Percentiles rank a stretch among this genome's conserved stretches.
Evolutionary conservation across 805 yeast genomes (phyloP).

Genomic region (Suhomyces vadensis): DNA sequence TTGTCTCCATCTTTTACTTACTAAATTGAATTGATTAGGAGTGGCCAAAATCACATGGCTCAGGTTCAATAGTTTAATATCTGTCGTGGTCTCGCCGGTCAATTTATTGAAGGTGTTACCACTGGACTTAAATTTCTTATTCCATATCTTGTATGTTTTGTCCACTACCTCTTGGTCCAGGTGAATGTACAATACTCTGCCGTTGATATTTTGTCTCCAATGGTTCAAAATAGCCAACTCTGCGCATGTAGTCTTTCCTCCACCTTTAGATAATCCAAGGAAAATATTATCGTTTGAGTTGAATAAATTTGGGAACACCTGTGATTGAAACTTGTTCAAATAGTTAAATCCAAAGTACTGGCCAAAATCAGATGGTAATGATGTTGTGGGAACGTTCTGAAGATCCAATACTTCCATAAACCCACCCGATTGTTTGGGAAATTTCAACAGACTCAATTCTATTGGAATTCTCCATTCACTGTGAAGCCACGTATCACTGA

Average conservation of each 20-base stretch:
- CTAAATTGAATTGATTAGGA: conserved; percentile 70
- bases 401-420: conserved; percentile 58
- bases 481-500: conserved; percentile 86
- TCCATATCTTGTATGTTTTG: conserved; percentile 52
- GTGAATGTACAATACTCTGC: conserved; percentile 70
- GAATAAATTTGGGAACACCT: conserved; percentile 61
- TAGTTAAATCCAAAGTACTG: conserved; percentile 46
- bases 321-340: conserved; percentile 77
- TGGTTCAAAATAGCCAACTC: conserved; percentile 72
- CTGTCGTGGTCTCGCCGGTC: conserved; percentile 53
- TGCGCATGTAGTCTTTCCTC: conserved; percentile 71
- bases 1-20: conserved; percentile 83
- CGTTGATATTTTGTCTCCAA: conserved; percentile 63
- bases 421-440: conserved; percentile 67
- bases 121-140: conserved; percentile 42
- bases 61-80: conserved; percentile 54
- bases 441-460: conserved; percentile 46
- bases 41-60: conserved; percentile 75
- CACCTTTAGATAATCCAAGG: conserved; percentile 72
- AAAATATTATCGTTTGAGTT: conserved; percentile 59
- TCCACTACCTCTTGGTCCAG: conserved; percentile 63
- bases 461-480: conserved; percentile 66
- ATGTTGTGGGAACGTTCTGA: conserved; percentile 50
- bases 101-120: conserved; percentile 60
- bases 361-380: conserved; percentile 50